Evolutionary conservation across 1,139 yeast species (phyloP).

Genomic region (Candida tropicalis): DNA sequence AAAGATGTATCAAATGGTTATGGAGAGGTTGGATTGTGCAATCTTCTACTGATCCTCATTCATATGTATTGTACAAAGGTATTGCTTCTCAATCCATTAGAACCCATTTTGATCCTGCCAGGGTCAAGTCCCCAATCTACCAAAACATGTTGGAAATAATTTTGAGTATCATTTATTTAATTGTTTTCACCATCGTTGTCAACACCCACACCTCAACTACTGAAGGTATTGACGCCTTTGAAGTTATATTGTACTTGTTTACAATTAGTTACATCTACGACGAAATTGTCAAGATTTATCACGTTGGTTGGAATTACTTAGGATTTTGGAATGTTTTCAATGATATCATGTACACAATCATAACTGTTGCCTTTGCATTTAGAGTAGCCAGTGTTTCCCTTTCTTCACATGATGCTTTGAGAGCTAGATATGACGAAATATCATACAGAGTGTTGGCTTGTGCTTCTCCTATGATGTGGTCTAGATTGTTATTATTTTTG

Average conservation of each 20-base stretch:
- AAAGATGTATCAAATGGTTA: slow-evolving; percentile 83
- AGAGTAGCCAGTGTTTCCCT: slow-evolving; percentile 59
- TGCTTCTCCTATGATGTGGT: slow-evolving; percentile 89
- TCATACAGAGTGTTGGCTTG: slow-evolving; percentile 75
- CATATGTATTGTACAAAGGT: slow-evolving; percentile 65
- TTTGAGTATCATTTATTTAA: slow-evolving; percentile 66
- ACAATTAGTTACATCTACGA: slow-evolving; percentile 69
- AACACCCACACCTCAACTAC: slow-evolving; percentile 46
- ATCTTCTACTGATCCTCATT: slow-evolving; percentile 67
- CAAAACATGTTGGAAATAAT: slow-evolving; percentile 73
- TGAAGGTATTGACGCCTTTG: slow-evolving; percentile 43
- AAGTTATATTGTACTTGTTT: slow-evolving; percentile 61
- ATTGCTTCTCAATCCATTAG: slow-evolving; percentile 56
- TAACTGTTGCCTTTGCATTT: slow-evolving; percentile 55
- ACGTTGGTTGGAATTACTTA: slow-evolving; percentile 70
- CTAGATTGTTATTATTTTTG: slow-evolving; percentile 69
- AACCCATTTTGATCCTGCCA: slow-evolving; percentile 79
- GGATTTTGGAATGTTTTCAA: slow-evolving; percentile 84
- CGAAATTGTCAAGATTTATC: slow-evolving; percentile 70
- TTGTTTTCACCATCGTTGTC: slow-evolving; percentile 64
- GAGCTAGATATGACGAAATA: slow-evolving; percentile 56
- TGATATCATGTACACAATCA: slow-evolving; percentile 63
- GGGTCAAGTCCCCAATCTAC: slow-evolving; percentile 82
- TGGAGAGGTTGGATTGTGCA: slow-evolving; percentile 95
- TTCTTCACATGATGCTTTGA: slow-evolving; percentile 26